Evolutionary conservation across 306 rosid genomes (phyloP), one percentile per base, ranked within the genome.

Genomic region (Mimosa bimucronata): DNA sequence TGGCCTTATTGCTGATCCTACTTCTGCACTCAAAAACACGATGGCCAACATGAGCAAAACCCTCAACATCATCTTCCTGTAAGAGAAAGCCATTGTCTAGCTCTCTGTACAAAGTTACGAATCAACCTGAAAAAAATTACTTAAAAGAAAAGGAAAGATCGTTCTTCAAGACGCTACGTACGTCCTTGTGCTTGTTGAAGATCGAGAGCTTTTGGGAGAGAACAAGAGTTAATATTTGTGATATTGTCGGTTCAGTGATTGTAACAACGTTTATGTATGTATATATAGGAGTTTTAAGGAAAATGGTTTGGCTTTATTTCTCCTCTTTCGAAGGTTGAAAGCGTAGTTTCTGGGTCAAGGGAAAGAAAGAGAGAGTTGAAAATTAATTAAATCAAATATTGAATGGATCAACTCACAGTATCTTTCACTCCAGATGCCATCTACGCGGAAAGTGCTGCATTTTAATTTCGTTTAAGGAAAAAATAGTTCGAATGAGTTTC

Each of bases 1-100:
- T 29, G 85, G 85, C 61, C 88, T 85, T 12, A 11, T 73, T 18
- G 61, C 84, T 5, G 52, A 68, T 52, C 84, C 76, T 9, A 60
- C 52, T 72, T 81, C 57, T 4, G 73, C 44, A 48, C 40, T 66
- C 50, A 74, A 77, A 28, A 67, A 8, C 57, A 73, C 44, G n/a
- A 81, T 66, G 42, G 52, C 31, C 52, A 85, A 12, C 13, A 73
- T 46, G 8, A 71, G 21, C 10, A 85, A 5, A 75, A 46, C 8
- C 81, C 52, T 72, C 77, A 71, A 71, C 60, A 80, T 23, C 62
- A 64, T 16, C 31, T 71, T 84, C 34, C 28, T 25, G 55, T 19
- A 71, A 76, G 66, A 76, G 34, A 76, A 80, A 84, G 52, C 73
- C 81, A 76, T 45, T 13, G 50, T 42, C 5, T 34, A 6, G 5